Conservation (phyloP, 495 filamentous ascomycete species). For the Hypoxylon cercidicola region DNA sequence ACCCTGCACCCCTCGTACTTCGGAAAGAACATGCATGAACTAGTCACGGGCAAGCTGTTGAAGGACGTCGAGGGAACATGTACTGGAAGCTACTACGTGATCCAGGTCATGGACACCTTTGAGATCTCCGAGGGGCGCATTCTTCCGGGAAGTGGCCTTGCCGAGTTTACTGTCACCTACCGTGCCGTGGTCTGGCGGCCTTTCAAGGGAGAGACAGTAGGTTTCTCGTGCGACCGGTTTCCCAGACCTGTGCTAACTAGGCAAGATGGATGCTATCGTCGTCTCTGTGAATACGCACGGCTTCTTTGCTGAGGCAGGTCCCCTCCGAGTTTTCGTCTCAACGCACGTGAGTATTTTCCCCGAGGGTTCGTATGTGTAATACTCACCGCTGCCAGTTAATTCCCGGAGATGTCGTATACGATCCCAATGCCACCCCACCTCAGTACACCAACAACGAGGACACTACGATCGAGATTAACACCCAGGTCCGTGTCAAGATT, state of each 20-base stretch:
- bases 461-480: conserved; percentile 91
- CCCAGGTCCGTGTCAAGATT: conserved; percentile 91
- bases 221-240: conserved; percentile 44
- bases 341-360: conserved; percentile 70
- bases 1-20: conserved; percentile 97
- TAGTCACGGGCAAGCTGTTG: conserved; percentile 85
- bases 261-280: conserved; percentile 89
- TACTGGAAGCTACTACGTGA: conserved; percentile 92
- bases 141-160: conserved; percentile 85
- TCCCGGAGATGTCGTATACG: conserved; percentile 90
- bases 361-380: not conserved
- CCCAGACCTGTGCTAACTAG: conserved; percentile 28
- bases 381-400: conserved; percentile 73
- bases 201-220: conserved; percentile 94
- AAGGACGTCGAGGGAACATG: conserved; percentile 94
- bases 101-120: conserved; percentile 93
- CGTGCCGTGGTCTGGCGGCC: conserved; percentile 97
- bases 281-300: conserved; percentile 89
- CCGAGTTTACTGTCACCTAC: conserved; percentile 94
- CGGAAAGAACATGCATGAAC: conserved; percentile 86
- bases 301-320: conserved; percentile 91
- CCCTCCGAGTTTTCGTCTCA: conserved; percentile 88
- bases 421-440: conserved; percentile 85
- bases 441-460: conserved; percentile 90
- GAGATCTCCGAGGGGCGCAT: conserved; percentile 92